Evolutionary conservation across 2,329 filamentous ascomycete species (phyloP).

Genomic region (Ceratocystis cubensis): DNA sequence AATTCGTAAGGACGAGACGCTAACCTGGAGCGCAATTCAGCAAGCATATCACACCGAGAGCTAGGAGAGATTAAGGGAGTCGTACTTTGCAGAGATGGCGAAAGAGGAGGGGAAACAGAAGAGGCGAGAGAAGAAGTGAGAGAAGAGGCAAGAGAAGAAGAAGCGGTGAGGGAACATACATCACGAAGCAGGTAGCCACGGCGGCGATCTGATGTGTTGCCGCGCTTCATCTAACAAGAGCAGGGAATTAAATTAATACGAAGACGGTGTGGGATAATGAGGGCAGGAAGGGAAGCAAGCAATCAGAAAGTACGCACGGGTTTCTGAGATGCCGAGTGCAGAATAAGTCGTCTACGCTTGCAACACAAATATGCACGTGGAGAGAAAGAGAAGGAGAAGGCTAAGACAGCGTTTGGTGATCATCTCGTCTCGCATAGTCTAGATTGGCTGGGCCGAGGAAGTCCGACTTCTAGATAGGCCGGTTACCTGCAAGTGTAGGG

Average conservation of each 20-base stretch:
- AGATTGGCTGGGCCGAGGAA: no score
- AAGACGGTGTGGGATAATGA: background rate
- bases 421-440: no score
- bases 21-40: background rate
- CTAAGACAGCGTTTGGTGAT: background rate
- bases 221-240: background rate
- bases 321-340: no score
- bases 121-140: background rate
- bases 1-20: background rate
- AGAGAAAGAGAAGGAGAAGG: background rate
- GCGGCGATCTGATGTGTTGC: background rate
- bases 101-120: background rate
- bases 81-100: background rate
- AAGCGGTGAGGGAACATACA: constrained; percentile 12
- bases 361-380: no score
- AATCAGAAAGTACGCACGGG: background rate
- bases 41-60: background rate
- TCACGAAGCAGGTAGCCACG: background rate
- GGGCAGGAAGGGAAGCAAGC: background rate
- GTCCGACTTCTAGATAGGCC: no score
- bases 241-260: constrained; percentile 9
- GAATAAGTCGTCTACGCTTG: no score
- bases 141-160: background rate
- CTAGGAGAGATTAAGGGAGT: background rate
- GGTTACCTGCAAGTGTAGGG: no score